Conservation (phyloP, 768 basidiomycete species). For the Psilocybe azurescens region DNA sequence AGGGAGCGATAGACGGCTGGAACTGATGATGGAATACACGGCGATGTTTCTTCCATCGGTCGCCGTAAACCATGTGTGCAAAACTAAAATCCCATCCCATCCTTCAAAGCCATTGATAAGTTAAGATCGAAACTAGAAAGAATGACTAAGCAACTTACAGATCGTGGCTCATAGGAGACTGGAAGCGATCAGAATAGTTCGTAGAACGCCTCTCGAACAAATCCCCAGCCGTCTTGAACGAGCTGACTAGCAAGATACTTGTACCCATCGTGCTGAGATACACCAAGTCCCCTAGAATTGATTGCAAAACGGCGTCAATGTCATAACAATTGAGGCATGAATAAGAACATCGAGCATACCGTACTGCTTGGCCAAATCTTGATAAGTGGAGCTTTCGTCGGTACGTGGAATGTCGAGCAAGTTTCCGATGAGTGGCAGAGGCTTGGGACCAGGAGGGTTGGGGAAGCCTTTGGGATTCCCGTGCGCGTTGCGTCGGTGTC, state of each 20-base stretch:
- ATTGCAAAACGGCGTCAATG: not conserved
- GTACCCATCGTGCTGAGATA: constrained; percentile 56
- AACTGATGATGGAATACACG: constrained; percentile 59
- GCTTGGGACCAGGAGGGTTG: constrained; percentile 59
- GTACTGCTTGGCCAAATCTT: constrained; percentile 43
- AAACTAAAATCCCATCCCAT: constrained; percentile 56
- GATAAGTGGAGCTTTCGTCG: constrained; percentile 44
- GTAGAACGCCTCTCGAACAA: constrained; percentile 60
- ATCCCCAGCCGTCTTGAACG: constrained; percentile 48
- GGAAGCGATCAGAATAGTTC: constrained; percentile 60
- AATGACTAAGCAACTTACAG: constrained; percentile 36
- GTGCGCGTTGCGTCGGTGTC: not conserved
- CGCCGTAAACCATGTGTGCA: constrained; percentile 58
- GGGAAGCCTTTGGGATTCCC: constrained; percentile 28
- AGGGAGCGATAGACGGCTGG: constrained; percentile 43
- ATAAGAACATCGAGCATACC: constrained; percentile 30
- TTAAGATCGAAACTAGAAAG: not conserved
- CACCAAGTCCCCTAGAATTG: constrained; percentile 53
- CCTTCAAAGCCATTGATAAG: constrained; percentile 20
- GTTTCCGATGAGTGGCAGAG: constrained; percentile 57
- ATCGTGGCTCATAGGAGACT: constrained; percentile 54
- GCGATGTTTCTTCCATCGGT: constrained; percentile 57
- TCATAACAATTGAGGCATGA: not conserved
- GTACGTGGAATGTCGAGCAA: constrained; percentile 48
- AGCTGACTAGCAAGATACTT: constrained; percentile 44